Conservation (phyloP, 2,329 filamentous ascomycete genomes). For the Verticillium albo-atrum region DNA sequence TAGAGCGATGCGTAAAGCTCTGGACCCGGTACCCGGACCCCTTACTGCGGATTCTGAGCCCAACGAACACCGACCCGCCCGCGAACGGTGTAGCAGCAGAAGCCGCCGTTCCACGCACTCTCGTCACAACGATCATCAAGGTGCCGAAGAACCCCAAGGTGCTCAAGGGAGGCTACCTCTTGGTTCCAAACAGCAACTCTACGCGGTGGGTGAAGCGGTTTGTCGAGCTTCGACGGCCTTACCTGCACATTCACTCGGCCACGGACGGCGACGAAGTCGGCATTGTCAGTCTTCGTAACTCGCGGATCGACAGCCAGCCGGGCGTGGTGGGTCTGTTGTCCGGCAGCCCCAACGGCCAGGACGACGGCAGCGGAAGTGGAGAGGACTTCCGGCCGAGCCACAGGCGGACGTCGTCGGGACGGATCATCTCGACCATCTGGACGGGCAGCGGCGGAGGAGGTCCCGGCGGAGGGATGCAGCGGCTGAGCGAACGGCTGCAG, state of each 20-base stretch:
- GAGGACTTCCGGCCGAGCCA: conserved; percentile 40
- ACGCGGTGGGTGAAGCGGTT: conserved; percentile 88
- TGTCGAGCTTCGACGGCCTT: conserved; percentile 85
- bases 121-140: conserved; percentile 71
- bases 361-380: conserved; percentile 20
- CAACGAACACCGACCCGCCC: conserved; percentile 64
- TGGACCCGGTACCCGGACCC: conserved; percentile 61
- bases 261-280: conserved; percentile 86
- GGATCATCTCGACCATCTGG: conserved; percentile 53
- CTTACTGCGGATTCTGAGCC: conserved; percentile 49
- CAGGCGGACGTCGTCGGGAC: conserved; percentile 44
- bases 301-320: conserved; percentile 87
- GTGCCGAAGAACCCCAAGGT: conserved; percentile 77
- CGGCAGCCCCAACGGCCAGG: conserved; percentile 32
- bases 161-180: conserved; percentile 81
- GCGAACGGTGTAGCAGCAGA: conserved; percentile 52
- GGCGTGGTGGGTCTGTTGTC: conserved; percentile 77
- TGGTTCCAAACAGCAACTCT: conserved; percentile 77
- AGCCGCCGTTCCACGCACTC: conserved; percentile 50
- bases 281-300: conserved; percentile 82
- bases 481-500: conserved; percentile 54
- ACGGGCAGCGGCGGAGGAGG: conserved; percentile 38
- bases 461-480: conserved; percentile 37
- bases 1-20: conserved; percentile 56
- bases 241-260: conserved; percentile 83